Percentiles rank a stretch among this genome's conserved stretches.
Evolutionary conservation across 2,329 filamentous ascomycete genomes (phyloP).

Genomic region (Monosporascus sp.): DNA sequence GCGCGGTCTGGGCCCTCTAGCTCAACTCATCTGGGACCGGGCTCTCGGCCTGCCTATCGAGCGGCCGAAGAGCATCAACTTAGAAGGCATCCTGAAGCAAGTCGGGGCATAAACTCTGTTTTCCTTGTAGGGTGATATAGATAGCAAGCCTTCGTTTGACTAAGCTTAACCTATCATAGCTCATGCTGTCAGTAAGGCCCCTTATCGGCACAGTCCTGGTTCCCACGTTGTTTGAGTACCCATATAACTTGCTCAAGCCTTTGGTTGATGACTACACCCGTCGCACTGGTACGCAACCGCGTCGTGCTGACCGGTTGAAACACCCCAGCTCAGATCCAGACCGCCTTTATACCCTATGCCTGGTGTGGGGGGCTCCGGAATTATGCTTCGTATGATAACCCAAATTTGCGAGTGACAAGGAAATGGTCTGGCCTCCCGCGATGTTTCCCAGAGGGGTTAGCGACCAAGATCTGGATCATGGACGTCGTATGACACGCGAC

Average conservation of each 20-base stretch:
- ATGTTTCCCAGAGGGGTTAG: not conserved
- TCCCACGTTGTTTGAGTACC: not conserved
- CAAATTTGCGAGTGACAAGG: not conserved
- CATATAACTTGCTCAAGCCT: no score
- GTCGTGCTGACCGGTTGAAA: not conserved
- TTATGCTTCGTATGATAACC: not conserved
- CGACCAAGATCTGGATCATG: not conserved
- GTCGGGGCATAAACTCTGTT: conserved; percentile 32
- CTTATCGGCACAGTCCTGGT: not conserved
- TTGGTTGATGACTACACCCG: no score
- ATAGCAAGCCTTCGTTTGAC: not conserved
- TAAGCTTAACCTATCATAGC: not conserved
- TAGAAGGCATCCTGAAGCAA: conserved; percentile 74
- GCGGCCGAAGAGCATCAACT: conserved; percentile 94
- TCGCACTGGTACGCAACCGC: not conserved
- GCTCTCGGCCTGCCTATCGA: conserved; percentile 93
- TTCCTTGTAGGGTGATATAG: conserved; percentile 6
- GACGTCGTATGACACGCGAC: not conserved
- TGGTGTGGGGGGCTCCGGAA: not conserved
- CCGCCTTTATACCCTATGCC: not conserved
- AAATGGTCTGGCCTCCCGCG: not conserved
- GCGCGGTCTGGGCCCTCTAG: conserved; percentile 75
- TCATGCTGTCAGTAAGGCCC: not conserved
- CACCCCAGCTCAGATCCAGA: not conserved
- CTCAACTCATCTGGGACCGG: conserved; percentile 94